Conservation (phyloP, 495 filamentous ascomycete genomes). For the Echria macrotheca region DNA sequence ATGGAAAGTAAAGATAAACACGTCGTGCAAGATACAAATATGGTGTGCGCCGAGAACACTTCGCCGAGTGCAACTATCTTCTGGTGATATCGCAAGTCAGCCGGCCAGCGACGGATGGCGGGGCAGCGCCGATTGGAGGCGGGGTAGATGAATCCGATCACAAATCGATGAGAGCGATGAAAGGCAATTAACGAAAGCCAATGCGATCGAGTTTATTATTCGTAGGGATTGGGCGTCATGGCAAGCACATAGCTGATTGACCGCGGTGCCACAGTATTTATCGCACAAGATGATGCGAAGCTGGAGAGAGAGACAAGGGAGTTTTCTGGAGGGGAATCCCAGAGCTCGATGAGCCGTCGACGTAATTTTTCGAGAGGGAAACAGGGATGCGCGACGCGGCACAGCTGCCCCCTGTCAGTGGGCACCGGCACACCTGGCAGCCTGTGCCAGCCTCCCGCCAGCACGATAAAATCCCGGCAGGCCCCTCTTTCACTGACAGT, state of each 20-base stretch:
- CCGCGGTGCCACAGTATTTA: background rate
- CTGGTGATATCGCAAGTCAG: conserved; percentile 5
- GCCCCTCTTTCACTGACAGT: background rate
- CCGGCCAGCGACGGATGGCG: conserved; percentile 8
- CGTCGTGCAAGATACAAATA: too few species aligned
- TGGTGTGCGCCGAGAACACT: too few species aligned
- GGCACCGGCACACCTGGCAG: background rate
- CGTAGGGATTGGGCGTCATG: too few species aligned
- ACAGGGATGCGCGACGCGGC: conserved; percentile 20
- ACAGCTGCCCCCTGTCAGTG: conserved; percentile 12
- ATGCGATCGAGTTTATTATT: too few species aligned
- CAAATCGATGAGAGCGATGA: too few species aligned
- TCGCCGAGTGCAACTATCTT: too few species aligned
- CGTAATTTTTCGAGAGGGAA: conserved; percentile 24
- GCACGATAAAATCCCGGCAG: conserved; percentile 28
- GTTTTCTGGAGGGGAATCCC: background rate
- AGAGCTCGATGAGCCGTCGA: conserved; percentile 16
- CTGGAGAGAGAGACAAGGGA: background rate
- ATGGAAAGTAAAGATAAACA: too few species aligned
- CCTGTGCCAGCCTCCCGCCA: conserved; percentile 6
- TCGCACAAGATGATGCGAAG: background rate
- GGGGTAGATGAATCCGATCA: too few species aligned
- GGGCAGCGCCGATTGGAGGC: conserved; percentile 20
- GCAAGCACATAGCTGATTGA: background rate
- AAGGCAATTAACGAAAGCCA: too few species aligned